Evolutionary conservation across 2,329 filamentous ascomycete genomes (phyloP).

Genomic region (Alternaria sp.): DNA sequence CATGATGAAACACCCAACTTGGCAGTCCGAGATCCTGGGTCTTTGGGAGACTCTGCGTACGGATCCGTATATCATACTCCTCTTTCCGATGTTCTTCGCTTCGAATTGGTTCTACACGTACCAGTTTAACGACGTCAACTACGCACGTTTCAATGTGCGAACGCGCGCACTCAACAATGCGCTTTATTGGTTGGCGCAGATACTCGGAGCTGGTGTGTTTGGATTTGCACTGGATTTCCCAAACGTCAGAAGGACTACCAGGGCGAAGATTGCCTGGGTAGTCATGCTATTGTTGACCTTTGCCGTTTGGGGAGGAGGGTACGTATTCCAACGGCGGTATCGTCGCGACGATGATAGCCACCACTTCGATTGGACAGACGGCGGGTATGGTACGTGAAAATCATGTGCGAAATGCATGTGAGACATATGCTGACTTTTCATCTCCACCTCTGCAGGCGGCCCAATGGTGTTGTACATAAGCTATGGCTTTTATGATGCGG

Average conservation of each 20-base stretch:
- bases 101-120: constrained; percentile 82
- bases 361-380: constrained; percentile 67
- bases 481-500: constrained; percentile 85
- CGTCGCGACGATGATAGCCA: constrained; percentile 39
- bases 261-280: constrained; percentile 68
- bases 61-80: constrained; percentile 72
- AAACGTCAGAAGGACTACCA: constrained; percentile 63
- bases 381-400: constrained; percentile 58
- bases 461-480: constrained; percentile 88
- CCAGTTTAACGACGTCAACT: constrained; percentile 75
- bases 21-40: constrained; percentile 76
- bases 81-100: constrained; percentile 80
- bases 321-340: constrained; percentile 71
- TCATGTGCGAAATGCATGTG: too few species aligned
- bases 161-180: constrained; percentile 75
- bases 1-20: constrained; percentile 85
- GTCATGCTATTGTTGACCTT: constrained; percentile 72
- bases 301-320: constrained; percentile 80
- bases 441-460: constrained; percentile 47
- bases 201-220: constrained; percentile 72
- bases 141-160: constrained; percentile 71
- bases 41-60: constrained; percentile 72
- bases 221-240: constrained; percentile 69
- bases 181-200: constrained; percentile 78
- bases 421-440: not conserved